These are phyloP conservation scores for Vaccinium myrtillus DNA, from an alignment of 148 eudicot genomes.

Conservation along the genomic window DNA sequence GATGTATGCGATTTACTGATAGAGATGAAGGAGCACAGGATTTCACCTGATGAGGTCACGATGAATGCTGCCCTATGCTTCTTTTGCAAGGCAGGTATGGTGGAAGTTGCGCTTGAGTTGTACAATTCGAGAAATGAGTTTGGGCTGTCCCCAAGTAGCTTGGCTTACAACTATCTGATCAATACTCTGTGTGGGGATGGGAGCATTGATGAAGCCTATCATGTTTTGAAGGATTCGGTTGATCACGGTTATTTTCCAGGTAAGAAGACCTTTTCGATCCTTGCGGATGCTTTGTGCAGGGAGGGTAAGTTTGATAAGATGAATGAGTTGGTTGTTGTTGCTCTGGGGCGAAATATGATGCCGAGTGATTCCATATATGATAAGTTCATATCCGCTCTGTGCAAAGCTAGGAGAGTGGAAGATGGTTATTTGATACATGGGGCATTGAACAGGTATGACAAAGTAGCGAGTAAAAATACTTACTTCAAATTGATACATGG, in stretches of 20 bases:
- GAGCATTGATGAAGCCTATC: constrained; percentile 64
- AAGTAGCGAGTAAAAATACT: constrained; percentile 32
- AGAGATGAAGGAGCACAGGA: constrained; percentile 62
- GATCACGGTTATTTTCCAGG: constrained; percentile 63
- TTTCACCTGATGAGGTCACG: constrained; percentile 68
- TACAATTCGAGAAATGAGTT: constrained; percentile 53
- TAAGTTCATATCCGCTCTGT: constrained; percentile 63
- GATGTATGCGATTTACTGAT: constrained; percentile 78
- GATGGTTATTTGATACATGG: constrained; percentile 67
- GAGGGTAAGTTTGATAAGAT: constrained; percentile 77
- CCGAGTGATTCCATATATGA: constrained; percentile 41
- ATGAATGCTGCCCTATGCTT: constrained; percentile 73
- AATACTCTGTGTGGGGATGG: constrained; percentile 70
- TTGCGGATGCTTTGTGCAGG: constrained; percentile 72
- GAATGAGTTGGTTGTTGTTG: constrained; percentile 57
- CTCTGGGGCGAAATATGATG: constrained; percentile 45
- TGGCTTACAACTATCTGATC: constrained; percentile 64
- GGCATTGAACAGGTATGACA: constrained; percentile 44
- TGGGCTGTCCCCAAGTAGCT: constrained; percentile 60
- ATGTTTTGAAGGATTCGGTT: constrained; percentile 46
- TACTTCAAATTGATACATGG: constrained; percentile 61
- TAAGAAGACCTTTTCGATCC: constrained; percentile 50
- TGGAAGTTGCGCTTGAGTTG: constrained; percentile 64
- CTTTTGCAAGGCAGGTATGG: constrained; percentile 88
- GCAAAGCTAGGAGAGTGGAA: constrained; percentile 56